phyloP scores from a whole-genome alignment of 108 stramenopile species.

The Skeletonema tropicum region DNA sequence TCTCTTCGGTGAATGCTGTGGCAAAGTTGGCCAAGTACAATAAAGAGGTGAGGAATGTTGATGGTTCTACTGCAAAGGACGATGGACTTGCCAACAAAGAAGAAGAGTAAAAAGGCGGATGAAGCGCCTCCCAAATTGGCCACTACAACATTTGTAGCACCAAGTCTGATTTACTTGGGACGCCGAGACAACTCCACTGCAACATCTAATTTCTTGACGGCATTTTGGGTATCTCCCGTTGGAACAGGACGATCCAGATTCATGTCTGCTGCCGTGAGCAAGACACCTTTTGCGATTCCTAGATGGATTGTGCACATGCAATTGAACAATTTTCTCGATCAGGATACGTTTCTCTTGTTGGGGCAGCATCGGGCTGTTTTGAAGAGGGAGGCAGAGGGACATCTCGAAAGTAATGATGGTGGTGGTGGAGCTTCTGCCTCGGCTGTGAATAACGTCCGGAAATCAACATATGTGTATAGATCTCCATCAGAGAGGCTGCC shows the following conservation, averaged over 20 bases:
- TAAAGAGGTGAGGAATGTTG: conserved; percentile 19
- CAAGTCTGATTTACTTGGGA: conserved; percentile 40
- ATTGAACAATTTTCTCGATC: conserved; percentile 71
- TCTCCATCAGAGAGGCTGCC: conserved; percentile 57
- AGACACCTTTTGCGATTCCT: conserved; percentile 39
- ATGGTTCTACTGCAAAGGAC: conserved; percentile 1
- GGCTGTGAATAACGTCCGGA: conserved; percentile 20
- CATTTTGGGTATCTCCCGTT: conserved; percentile 67
- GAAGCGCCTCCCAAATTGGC: conserved; percentile 30
- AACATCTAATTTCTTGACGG: conserved; percentile 49
- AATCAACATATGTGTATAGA: conserved; percentile 42
- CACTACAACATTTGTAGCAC: conserved; percentile 52
- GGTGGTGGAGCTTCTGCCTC: neutral
- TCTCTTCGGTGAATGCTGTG: conserved; percentile 46
- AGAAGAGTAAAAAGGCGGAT: conserved; percentile 5
- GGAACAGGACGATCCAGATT: conserved; percentile 66
- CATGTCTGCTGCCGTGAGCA: conserved; percentile 53
- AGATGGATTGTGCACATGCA: conserved; percentile 57
- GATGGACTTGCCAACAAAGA: neutral
- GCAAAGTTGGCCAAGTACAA: conserved; percentile 53
- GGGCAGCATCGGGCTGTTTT: conserved; percentile 64
- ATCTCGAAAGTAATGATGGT: conserved; percentile 19
- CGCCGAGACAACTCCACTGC: conserved; percentile 45
- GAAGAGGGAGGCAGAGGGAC: conserved; percentile 55
- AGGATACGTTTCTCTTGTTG: conserved; percentile 71